phyloP scores from a whole-genome alignment of 805 yeast genomes.

The Yarrowia porcina region DNA sequence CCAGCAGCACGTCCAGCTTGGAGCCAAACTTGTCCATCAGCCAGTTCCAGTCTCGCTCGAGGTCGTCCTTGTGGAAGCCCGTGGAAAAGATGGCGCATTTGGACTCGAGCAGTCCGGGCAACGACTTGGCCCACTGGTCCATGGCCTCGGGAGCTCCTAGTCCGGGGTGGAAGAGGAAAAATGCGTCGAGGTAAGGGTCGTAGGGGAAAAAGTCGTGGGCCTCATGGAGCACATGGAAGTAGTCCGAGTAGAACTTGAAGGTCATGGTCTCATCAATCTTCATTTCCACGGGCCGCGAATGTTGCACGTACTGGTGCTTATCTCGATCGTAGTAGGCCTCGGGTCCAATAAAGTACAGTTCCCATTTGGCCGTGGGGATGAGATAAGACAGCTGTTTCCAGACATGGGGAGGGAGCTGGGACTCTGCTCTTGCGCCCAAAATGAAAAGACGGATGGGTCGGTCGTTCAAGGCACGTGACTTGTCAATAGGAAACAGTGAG shows the following conservation, averaged over 20 bases:
- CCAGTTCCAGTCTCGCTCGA: constrained; percentile 67
- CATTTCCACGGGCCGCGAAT: constrained; percentile 52
- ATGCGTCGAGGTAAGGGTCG: constrained; percentile 92
- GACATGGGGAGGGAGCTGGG: constrained; percentile 88
- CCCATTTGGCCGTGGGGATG: constrained; percentile 78
- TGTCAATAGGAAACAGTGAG: constrained; percentile 73
- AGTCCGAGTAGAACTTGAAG: constrained; percentile 80
- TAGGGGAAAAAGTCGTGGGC: constrained; percentile 95
- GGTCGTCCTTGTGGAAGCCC: constrained; percentile 78
- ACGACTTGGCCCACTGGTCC: constrained; percentile 77
- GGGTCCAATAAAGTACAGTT: constrained; percentile 91
- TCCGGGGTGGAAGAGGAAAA: constrained; percentile 95
- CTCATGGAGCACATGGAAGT: constrained; percentile 86
- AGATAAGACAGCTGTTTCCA: constrained; percentile 91
- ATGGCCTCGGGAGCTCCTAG: constrained; percentile 75
- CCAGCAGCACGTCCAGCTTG: constrained; percentile 78
- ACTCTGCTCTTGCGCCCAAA: constrained; percentile 88
- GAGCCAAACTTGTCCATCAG: constrained; percentile 60
- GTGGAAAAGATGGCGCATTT: constrained; percentile 91
- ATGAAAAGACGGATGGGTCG: constrained; percentile 87
- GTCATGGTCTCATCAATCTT: constrained; percentile 71
- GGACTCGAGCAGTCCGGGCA: constrained; percentile 84
- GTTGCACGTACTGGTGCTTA: constrained; percentile 56
- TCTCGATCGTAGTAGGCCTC: constrained; percentile 78
- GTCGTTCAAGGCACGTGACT: constrained; percentile 62